phyloP scores from a whole-genome alignment of 2,329 filamentous ascomycete genomes.

The Sclerotinia nivalis region DNA sequence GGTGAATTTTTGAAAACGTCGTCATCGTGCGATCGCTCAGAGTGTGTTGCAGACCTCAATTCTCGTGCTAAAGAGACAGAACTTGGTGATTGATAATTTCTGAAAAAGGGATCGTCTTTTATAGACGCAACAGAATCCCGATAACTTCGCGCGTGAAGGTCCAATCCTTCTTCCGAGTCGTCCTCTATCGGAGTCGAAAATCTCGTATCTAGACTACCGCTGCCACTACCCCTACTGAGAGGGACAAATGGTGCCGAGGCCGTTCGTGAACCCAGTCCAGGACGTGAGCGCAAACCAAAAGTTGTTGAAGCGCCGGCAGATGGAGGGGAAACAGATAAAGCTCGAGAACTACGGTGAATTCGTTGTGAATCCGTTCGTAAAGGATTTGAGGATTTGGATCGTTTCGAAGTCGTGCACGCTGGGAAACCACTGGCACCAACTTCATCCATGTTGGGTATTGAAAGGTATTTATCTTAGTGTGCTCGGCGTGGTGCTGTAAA shows the following conservation, averaged over 20 bases:
- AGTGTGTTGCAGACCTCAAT: slow-evolving; percentile 37
- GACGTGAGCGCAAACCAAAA: slow-evolving; percentile 17
- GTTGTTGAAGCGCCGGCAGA: slow-evolving; percentile 11
- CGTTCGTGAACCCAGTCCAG: slow-evolving; percentile 21
- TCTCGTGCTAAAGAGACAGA: slow-evolving; percentile 41
- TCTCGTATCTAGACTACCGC: slow-evolving; percentile 2
- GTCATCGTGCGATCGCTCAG: slow-evolving; percentile 29
- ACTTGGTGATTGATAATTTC: slow-evolving; percentile 47
- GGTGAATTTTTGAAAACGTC: slow-evolving; percentile 25
- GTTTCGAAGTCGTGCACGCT: slow-evolving; percentile 20
- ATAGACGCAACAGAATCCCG: slow-evolving; percentile 56
- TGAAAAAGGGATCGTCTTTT: slow-evolving; percentile 57
- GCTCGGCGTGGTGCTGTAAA: slow-evolving; percentile 4
- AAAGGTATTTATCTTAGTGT: slow-evolving; percentile 8
- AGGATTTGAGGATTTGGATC: slow-evolving; percentile 20
- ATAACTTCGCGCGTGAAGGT: slow-evolving; percentile 30
- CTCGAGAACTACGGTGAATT: slow-evolving; percentile 16
- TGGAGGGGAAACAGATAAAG: slow-evolving; percentile 23
- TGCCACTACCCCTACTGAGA: not conserved
- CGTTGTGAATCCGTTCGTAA: slow-evolving; percentile 21
- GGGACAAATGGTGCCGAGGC: slow-evolving; percentile 23
- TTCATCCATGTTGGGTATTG: slow-evolving; percentile 27
- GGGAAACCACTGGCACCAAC: slow-evolving; percentile 21
- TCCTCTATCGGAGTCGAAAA: slow-evolving; percentile 25
- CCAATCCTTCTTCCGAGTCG: slow-evolving; percentile 26